phyloP scores from a whole-genome alignment of 495 filamentous ascomycete genomes.

The Clohesyomyces aquaticus region DNA sequence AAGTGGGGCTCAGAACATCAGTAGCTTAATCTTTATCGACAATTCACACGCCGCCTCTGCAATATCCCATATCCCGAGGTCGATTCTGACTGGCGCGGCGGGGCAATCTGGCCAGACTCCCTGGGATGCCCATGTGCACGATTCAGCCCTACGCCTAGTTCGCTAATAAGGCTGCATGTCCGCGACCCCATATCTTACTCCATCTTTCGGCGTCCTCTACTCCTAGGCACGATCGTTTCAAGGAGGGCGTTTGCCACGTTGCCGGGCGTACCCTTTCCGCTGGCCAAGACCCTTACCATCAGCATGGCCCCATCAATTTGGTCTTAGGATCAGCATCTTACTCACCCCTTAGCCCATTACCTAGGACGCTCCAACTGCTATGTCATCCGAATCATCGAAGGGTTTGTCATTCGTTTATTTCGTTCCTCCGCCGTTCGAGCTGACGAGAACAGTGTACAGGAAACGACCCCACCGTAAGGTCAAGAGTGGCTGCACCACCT shows the following conservation, averaged over 20 bases:
- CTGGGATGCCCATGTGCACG: no score
- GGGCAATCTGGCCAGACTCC: neutral
- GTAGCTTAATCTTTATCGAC: neutral
- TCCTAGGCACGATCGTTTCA: neutral
- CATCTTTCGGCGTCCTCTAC: neutral
- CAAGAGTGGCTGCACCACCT: constrained; percentile 22
- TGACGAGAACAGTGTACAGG: constrained; percentile 21
- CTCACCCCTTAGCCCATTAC: no score
- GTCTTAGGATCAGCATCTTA: neutral
- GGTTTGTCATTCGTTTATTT: neutral
- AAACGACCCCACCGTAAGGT: constrained; percentile 32
- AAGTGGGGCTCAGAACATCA: neutral
- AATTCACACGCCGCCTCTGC: neutral
- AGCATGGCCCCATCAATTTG: neutral
- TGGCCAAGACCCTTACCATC: neutral
- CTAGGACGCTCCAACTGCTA: neutral
- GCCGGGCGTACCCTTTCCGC: neutral
- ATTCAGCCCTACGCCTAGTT: no score
- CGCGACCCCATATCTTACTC: neutral
- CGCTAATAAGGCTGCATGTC: neutral
- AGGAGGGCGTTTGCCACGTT: neutral
- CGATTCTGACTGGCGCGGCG: neutral
- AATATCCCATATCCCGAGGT: no score
- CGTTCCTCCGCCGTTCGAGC: neutral
- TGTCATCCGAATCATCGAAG: constrained; percentile 10